Base-by-base conservation (phyloP, 202 grass and related monocot species). In the Hordeum pubiflorum region DNA sequence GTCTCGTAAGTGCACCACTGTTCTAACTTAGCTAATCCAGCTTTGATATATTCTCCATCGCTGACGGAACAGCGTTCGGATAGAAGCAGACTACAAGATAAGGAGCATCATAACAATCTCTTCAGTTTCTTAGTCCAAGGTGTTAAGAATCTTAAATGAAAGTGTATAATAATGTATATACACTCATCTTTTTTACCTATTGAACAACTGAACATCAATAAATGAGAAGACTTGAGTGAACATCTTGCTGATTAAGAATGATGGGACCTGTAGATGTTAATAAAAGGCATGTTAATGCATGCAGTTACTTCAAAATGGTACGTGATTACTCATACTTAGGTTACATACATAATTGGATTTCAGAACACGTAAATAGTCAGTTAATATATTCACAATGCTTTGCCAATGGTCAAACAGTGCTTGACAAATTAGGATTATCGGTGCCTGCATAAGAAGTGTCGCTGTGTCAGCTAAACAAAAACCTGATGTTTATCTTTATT, bases 131-230 rank as follows among this genome's bases (percentile, higher is more conserved):
- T 29, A 29, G 29, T 29, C 29, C 29, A 29, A n/a, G n/a, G n/a
- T n/a, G n/a, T n/a, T n/a, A 22, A 4, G 9, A 50, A 73, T 38
- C 7, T n/a, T n/a, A n/a, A n/a, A n/a, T n/a, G n/a, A n/a, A n/a
- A n/a, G n/a, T n/a, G n/a, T n/a, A n/a, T n/a, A n/a, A n/a, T n/a
- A n/a, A n/a, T n/a, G n/a, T n/a, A n/a, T n/a, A n/a, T n/a, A n/a
- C n/a, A n/a, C n/a, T n/a, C n/a, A n/a, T n/a, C n/a, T n/a, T n/a
- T n/a, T n/a, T n/a, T 87, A 97, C 94, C 88, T 92, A 72, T 97
- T 97, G 82, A 97, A 97, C 61, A 97, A 64, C 58, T 97, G 90
- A 75, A 97, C 86, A 79, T 97, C 92, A 54, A 97, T 97, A 82
- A 94, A 97, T 43, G 92, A 94, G 79, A 97, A 97, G 39, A 92